Percentiles rank a stretch among this genome's conserved stretches.
These are phyloP conservation scores for Tetrahymena malaccensis DNA, from an alignment of 73 alveolate genomes.

Conservation along the genomic window DNA sequence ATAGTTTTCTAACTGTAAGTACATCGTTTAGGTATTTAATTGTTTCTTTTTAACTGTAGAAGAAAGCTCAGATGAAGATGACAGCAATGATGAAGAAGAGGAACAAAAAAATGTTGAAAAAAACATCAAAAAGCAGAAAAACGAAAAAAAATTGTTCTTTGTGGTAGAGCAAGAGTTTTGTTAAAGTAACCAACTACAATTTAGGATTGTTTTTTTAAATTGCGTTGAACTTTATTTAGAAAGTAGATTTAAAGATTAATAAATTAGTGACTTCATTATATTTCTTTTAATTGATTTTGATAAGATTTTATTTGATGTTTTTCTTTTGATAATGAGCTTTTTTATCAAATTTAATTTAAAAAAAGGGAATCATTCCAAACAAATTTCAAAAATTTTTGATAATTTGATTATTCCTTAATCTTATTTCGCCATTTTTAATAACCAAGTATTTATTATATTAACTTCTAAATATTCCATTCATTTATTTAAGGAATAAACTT, in stretches of 20 bases:
- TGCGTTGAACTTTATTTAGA: too few species aligned
- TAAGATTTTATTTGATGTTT: neutral
- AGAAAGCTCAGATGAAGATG: neutral
- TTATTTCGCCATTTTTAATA: neutral
- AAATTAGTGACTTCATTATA: too few species aligned
- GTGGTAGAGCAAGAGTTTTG: neutral
- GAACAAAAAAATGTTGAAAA: neutral
- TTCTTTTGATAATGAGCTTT: too few species aligned
- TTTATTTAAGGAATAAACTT: too few species aligned
- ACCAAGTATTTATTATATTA: too few species aligned
- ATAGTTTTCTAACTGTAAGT: neutral
- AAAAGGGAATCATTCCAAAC: too few species aligned
- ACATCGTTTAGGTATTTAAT: neutral
- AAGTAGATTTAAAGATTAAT: neutral
- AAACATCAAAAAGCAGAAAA: neutral
- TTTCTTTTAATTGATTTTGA: neutral
- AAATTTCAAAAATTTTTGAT: neutral
- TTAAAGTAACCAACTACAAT: neutral
- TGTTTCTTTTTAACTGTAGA: neutral
- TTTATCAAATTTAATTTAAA: too few species aligned
- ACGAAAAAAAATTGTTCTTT: neutral
- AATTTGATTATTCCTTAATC: neutral
- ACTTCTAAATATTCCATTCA: too few species aligned
- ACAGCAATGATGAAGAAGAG: neutral
- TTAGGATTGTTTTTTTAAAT: too few species aligned